phyloP scores from a whole-genome alignment of 768 basidiomycete genomes.

The Rhodotorula kratochvilovae region DNA sequence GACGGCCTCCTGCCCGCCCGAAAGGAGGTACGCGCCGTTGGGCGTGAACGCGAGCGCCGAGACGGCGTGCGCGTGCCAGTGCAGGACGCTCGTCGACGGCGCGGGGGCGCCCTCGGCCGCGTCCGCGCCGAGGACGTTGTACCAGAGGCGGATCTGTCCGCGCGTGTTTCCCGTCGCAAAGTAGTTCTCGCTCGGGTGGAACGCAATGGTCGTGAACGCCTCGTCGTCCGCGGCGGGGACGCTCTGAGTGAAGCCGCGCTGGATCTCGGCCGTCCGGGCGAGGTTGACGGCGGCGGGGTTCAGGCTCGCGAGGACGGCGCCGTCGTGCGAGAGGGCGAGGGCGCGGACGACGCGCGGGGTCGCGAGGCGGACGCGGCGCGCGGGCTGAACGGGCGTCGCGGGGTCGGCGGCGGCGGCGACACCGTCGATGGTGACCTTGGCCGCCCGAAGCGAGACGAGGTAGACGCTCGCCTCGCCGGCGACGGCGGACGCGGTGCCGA shows the following conservation, averaged over 20 bases:
- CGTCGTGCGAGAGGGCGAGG: conserved; percentile 68
- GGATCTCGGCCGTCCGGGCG: conserved; percentile 51
- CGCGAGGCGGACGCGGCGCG: conserved; percentile 38
- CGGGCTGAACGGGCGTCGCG: conserved; percentile 19
- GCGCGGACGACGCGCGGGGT: conserved; percentile 47
- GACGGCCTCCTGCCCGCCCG: conserved; percentile 91
- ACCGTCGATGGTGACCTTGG: not conserved
- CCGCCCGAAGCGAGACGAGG: conserved; percentile 26
- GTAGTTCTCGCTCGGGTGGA: conserved; percentile 84
- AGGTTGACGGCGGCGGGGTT: conserved; percentile 76
- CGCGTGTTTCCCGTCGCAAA: conserved; percentile 89
- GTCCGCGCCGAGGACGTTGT: conserved; percentile 61
- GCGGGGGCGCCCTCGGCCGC: conserved; percentile 44
- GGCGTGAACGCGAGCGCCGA: conserved; percentile 77
- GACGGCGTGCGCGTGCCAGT: conserved; percentile 97
- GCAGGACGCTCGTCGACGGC: conserved; percentile 76
- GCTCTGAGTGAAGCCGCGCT: conserved; percentile 50
- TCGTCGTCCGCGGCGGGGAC: conserved; percentile 77
- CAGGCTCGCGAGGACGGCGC: conserved; percentile 69
- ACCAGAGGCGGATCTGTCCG: conserved; percentile 85
- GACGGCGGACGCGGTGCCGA: not conserved
- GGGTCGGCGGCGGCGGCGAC: not conserved
- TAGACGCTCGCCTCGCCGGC: conserved; percentile 27
- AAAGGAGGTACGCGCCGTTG: conserved; percentile 86
- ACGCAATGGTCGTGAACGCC: conserved; percentile 71